Conservation (phyloP, 352 stramenopile genomes). For the Vaucheria bursata region DNA sequence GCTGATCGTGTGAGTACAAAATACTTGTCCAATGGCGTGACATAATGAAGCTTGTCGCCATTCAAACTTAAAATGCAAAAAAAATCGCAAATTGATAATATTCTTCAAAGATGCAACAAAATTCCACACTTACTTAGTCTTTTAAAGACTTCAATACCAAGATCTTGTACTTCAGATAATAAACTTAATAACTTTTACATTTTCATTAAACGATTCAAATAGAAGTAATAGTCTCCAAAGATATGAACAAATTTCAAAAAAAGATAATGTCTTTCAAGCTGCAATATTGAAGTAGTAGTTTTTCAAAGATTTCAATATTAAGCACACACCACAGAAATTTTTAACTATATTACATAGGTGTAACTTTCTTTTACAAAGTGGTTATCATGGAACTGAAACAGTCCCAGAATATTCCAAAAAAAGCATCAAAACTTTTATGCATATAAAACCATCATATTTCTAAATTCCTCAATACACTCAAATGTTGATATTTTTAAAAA, state of each 20-base stretch:
- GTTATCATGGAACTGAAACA: no score
- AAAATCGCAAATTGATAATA: background rate
- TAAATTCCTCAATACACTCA: no score
- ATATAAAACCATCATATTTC: no score
- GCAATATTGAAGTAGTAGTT: background rate
- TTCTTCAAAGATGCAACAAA: background rate
- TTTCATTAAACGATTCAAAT: no score
- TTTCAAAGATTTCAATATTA: background rate
- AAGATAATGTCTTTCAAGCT: no score
- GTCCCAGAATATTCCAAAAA: no score
- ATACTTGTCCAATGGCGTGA: conserved; percentile 1
- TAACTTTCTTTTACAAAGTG: no score
- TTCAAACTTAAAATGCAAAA: background rate
- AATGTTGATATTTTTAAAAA: no score
- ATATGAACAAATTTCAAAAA: background rate
- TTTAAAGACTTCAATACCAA: background rate
- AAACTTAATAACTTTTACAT: background rate
- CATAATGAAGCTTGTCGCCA: background rate
- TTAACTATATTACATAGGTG: no score
- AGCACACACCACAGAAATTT: background rate
- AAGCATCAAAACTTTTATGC: no score
- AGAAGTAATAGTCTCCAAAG: background rate
- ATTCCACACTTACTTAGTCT: background rate
- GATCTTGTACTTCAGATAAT: background rate
- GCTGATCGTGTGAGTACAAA: no score